Evolutionary conservation across 345 rosid genomes (phyloP).

Genomic region (Eucalyptus microcorys): DNA sequence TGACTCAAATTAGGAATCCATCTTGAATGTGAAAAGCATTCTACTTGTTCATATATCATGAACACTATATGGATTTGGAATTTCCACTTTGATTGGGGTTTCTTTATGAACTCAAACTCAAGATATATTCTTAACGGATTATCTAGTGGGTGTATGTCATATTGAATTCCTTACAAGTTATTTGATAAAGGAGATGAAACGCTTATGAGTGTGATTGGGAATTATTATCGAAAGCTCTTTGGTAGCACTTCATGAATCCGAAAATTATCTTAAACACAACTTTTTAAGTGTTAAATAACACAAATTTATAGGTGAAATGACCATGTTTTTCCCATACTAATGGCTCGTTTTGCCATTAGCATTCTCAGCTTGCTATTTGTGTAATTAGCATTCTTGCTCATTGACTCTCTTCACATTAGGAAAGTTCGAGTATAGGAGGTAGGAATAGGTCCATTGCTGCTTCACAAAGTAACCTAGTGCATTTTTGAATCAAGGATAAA

Average conservation of each 20-base stretch:
- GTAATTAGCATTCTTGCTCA: neutral
- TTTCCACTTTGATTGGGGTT: fast-evolving
- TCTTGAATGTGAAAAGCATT: neutral
- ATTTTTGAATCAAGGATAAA: neutral
- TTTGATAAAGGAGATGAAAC: neutral
- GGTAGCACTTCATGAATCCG: neutral
- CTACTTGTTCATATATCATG: neutral
- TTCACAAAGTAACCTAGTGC: neutral
- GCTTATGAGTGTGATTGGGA: neutral
- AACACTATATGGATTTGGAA: neutral
- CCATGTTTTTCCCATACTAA: neutral
- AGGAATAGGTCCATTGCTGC: neutral
- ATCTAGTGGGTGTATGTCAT: neutral
- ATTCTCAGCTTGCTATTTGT: neutral
- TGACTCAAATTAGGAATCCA: neutral
- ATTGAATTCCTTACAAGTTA: neutral
- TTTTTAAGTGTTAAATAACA: neutral
- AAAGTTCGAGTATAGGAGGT: neutral
- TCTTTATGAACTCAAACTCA: fast-evolving
- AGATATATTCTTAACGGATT: neutral
- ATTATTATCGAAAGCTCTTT: neutral
- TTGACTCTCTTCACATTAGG: neutral
- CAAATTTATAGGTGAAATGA: neutral
- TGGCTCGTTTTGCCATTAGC: neutral
- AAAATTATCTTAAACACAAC: neutral